Evolutionary conservation across 83 land plant genomes (phyloP), one percentile per base, ranked within the genome.

Genomic region (Isoetes engelmannii): DNA sequence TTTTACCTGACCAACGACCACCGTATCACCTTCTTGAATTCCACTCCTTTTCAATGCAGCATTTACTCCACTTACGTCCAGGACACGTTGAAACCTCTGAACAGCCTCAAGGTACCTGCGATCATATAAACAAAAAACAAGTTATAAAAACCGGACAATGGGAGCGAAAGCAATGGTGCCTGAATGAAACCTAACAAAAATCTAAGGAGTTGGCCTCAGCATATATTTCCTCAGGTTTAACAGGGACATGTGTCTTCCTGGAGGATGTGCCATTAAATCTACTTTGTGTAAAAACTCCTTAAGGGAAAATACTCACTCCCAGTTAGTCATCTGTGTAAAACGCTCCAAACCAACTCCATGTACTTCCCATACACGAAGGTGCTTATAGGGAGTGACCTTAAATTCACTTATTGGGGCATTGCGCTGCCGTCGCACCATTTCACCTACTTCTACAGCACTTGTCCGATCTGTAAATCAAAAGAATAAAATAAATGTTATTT

Each of bases 261-360:
- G 37, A 28, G 37, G 37, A 28, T 28, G 37, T 28, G 37, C 0
- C 37, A 28, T 28, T 2, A 28, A 28, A 28, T 28, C 37, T 28
- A 28, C 2, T 28, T 28, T 28, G 37, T 28, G 37, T 28, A 28
- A 0, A 2, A 28, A 28, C 37, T n/a, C 37, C 37, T 28, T 28
- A 0, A 28, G 37, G 37, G 2, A 42, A 37, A n/a, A 50, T n/a
- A 69, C 87, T 50, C 78, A 92, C 97, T 86, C 79, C 97, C 97
- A 92, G 64, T 92, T 92, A 21, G 94, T 92, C 97, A 92, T 92
- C 70, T 92, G 93, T 58, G 85, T 86, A 75, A 92, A 92, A 10
- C 94, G 90, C 55, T 89, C 76, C 48, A 92, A 69, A 28, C 97
- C 97, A 53, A 82, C 74, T 74, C 97, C 97, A 73, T 49, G 56